phyloP scores from a whole-genome alignment of 768 basidiomycete genomes.

The Russula vinacea region DNA sequence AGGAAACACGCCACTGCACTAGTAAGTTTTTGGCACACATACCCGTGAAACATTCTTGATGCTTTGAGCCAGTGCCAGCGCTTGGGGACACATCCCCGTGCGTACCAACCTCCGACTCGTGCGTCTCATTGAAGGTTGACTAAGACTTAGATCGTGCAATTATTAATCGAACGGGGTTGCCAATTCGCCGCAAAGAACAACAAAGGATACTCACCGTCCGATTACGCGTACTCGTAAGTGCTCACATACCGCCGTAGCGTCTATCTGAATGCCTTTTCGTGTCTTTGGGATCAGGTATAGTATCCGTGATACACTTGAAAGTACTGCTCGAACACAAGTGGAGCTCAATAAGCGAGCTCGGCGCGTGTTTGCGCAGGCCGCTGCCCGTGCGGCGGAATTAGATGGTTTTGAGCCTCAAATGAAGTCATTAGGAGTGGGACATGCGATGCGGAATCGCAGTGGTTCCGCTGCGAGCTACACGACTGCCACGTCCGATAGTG shows the following conservation, averaged over 20 bases:
- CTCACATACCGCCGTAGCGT: slow-evolving; percentile 3
- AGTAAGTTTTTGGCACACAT: slow-evolving; percentile 51
- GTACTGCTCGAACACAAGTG: slow-evolving; percentile 73
- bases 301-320: slow-evolving; percentile 74
- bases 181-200: slow-evolving; percentile 82
- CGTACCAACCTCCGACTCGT: slow-evolving; percentile 34
- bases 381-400: slow-evolving; percentile 63
- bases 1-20: slow-evolving; percentile 91
- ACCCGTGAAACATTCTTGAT: slow-evolving; percentile 14
- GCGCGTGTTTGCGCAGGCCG: slow-evolving; percentile 71
- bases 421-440: slow-evolving; percentile 47
- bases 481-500: slow-evolving; percentile 36
- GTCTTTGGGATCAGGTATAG: slow-evolving; percentile 48
- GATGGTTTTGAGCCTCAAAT: slow-evolving; percentile 42
- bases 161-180: slow-evolving; percentile 87
- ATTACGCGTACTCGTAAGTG: slow-evolving; percentile 87
- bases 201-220: slow-evolving; percentile 85
- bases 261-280: slow-evolving; percentile 23
- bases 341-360: slow-evolving; percentile 77
- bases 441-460: slow-evolving; percentile 31
- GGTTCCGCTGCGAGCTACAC: slow-evolving; percentile 31
- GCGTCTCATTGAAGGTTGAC: slow-evolving; percentile 31
- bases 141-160: slow-evolving; percentile 61
- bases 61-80: slow-evolving; percentile 60
- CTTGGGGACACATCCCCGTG: slow-evolving; percentile 82